Base-by-base conservation (phyloP, 2,329 filamentous ascomycete genomes). In the Coccinonectria pachysandricola region DNA sequence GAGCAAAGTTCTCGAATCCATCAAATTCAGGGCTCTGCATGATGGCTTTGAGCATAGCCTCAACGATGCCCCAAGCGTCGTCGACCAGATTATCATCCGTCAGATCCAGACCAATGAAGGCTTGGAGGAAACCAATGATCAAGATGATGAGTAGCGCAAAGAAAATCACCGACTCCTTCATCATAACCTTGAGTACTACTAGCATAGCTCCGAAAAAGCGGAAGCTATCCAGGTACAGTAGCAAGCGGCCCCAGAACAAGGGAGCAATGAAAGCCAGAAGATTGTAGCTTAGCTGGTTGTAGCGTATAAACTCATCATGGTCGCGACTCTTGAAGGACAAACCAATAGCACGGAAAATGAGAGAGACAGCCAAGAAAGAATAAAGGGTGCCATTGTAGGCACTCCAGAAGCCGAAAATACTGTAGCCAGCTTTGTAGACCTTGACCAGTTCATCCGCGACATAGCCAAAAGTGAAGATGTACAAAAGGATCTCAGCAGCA, bases 171-270 rank as follows among this genome's bases (percentile, higher is more conserved):
- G 83, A 92, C 54, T 88, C 81, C 48, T 84, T 85, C 80, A 88
- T 87, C 82, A 88, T 87, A 26, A 87, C 81, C 53, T 96, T 93
- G 22, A 98, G 65, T 2, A 98, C 87, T 2, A 98, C 88, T 1
- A 98, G 71, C 91, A 98, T 98, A 25, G 88, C 86, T 13, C 91
- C 91, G 46, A 98, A 98, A 64, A 98, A 98, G 29, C 83, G 77
- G 66, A 93, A 74, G 17, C 81, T 84, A 56, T 98, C 91, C 11
- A 98, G 72, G 50, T 95, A 98, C 6, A 98, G 71, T 36, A 98
- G 60, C 32, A 98, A 67, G 4, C 91, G 80, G 49, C 78, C 81
- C 88, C 91, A 98, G 56, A 98, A 96, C 82, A 98, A 83, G 0
- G 91, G 91, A 0, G 91, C 87, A 3, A 79, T 77, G 53, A 95